Conservation (phyloP, 257 asterid species). For the Nicotiana obtusifolia region DNA sequence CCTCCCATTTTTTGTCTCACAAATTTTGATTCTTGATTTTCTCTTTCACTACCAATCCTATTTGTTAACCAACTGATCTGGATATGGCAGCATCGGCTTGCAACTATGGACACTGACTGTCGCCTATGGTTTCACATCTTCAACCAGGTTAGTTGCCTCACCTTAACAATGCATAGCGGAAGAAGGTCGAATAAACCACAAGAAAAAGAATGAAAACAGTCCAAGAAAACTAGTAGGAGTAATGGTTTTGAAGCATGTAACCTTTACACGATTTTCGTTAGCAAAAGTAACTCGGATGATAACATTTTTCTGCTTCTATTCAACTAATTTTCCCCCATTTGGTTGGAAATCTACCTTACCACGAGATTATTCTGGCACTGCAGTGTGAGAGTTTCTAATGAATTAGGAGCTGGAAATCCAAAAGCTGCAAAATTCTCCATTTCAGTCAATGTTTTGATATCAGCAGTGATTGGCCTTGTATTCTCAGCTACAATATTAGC, state of each 20-base stretch:
- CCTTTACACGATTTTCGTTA: not conserved
- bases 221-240: not conserved
- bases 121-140: conserved; percentile 67
- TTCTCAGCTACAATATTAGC: conserved; percentile 20
- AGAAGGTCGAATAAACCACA: too few relatives aligned
- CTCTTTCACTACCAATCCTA: not conserved
- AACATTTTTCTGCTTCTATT: not conserved
- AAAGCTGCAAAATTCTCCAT: conserved; percentile 27
- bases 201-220: not conserved
- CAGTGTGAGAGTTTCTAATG: conserved; percentile 42
- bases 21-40: not conserved
- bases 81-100: conserved; percentile 51
- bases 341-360: not conserved
- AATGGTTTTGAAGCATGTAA: not conserved
- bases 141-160: conserved; percentile 24
- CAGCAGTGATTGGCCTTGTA: conserved; percentile 26
- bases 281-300: not conserved
- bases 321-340: not conserved
- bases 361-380: not conserved
- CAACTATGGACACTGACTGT: conserved; percentile 71
- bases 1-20: not conserved
- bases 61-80: not conserved
- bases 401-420: conserved; percentile 35
- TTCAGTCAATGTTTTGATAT: conserved; percentile 19
- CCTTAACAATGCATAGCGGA: not conserved